Conservation (phyloP, 2,329 filamentous ascomycete genomes). For the Ceratocystis cubensis region DNA sequence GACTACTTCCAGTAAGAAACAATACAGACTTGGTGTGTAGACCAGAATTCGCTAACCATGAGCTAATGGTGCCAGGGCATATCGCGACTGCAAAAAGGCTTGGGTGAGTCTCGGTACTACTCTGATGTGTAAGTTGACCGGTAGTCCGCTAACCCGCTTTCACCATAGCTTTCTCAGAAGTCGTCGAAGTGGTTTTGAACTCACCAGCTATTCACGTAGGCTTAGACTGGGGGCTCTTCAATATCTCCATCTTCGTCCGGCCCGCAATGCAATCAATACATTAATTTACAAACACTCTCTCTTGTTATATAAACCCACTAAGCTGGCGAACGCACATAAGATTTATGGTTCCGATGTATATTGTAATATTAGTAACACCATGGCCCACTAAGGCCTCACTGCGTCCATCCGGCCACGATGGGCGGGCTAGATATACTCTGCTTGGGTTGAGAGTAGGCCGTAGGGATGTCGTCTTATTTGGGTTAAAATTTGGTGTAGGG, state of each 20-base stretch:
- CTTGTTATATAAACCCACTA: neutral
- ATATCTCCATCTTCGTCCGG: too few relatives aligned
- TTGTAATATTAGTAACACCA: too few relatives aligned
- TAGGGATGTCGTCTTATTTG: neutral
- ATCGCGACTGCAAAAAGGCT: constrained; percentile 86
- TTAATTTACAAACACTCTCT: neutral
- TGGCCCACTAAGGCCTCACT: too few relatives aligned
- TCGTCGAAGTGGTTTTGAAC: constrained; percentile 15
- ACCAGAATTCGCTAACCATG: neutral
- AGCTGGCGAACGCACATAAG: neutral
- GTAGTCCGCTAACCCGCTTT: neutral
- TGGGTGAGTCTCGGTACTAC: constrained; percentile 50
- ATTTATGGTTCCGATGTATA: too few relatives aligned
- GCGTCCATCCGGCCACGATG: too few relatives aligned
- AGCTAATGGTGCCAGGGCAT: constrained; percentile 49
- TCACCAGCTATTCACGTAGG: neutral
- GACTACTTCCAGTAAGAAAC: constrained; percentile 84
- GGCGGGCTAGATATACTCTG: too few relatives aligned
- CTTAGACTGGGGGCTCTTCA: too few relatives aligned
- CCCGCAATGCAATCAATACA: neutral
- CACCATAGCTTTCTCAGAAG: constrained; percentile 17
- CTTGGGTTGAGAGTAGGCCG: too few relatives aligned
- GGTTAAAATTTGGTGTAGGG: neutral
- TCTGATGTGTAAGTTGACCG: neutral
- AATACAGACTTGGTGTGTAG: neutral